Base-by-base conservation (phyloP, 2,329 filamentous ascomycete genomes). In the Aspergillus versicolor region DNA sequence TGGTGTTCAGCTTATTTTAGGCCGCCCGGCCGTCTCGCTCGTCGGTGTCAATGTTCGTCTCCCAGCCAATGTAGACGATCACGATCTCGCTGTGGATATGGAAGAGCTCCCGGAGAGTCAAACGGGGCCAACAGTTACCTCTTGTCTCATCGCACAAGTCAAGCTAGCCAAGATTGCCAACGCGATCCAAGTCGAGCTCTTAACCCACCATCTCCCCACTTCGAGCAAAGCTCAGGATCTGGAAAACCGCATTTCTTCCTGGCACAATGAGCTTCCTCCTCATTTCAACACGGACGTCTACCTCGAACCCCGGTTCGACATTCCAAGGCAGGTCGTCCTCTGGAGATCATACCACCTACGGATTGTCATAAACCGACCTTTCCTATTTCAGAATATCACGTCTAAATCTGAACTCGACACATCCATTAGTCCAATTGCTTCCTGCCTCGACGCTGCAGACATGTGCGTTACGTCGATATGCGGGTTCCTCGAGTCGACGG, bases 281-380 rank as follows among this genome's bases (percentile, higher is more conserved):
- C 60, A 63, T 30, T 59, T 61, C 34, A 47, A 53, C 17, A 53
- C 50, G 9, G 40, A 54, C 7, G 21, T 60, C 40, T 43, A 48
- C 12, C 48, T 64, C 19, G 58, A 63, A 17, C 50, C 57, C 11
- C 56, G 55, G 7, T 61, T 64, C 24, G 63, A 66, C 12, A 56
- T 66, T 13, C 60, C 64, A 1, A 56, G 60, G 17, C 54, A 60
- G 7, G 54, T 65, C 11, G 58, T 65, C 1, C 42, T 66, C 3
- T 66, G 64, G 63, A 50, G 64, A 1, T 64, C 64, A 2, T 65
- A 64, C 47, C 63, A 66, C 51, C 57, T 66, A 6, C 61, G 64
- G 17, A 66, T 66, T 12, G 61, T 66, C 24, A 61, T 66, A 27
- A 62, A 65, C 42, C 58, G 64, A 3, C 64, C 64, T 0, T 65